Percentiles rank a stretch among this genome's conserved stretches.
Evolutionary conservation across 2,329 filamentous ascomycete species (phyloP).

Genomic region (Monosporascus sp.): DNA sequence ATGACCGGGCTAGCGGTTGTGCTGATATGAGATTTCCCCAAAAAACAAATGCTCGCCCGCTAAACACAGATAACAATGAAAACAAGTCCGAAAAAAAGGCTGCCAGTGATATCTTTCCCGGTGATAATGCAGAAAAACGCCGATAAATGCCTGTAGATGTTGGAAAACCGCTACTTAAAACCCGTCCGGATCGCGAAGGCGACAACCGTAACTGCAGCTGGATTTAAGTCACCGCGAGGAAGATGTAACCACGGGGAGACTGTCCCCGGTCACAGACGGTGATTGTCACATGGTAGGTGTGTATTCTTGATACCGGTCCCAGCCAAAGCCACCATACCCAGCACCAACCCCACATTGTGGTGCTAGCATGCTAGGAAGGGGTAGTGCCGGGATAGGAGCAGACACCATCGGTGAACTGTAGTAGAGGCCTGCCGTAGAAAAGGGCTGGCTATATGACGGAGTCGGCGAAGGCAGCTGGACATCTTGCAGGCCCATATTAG

Average conservation of each 20-base stretch:
- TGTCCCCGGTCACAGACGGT: conserved; percentile 42
- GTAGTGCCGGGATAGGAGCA: conserved; percentile 69
- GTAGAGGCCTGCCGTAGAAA: conserved; percentile 67
- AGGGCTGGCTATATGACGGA: conserved; percentile 74
- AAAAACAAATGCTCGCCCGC: conserved; percentile 36
- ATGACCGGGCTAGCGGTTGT: conserved; percentile 47
- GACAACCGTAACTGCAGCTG: conserved; percentile 19
- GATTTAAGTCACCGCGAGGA: conserved; percentile 25
- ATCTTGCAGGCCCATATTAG: conserved; percentile 69
- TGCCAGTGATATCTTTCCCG: conserved; percentile 22
- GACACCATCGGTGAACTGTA: conserved; percentile 75
- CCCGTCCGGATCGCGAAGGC: conserved; percentile 15
- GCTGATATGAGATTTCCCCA: conserved; percentile 24
- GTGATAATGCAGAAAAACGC: conserved; percentile 32
- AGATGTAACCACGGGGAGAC: conserved; percentile 44
- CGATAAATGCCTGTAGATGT: conserved; percentile 19
- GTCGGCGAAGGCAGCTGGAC: conserved; percentile 73
- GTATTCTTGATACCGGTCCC: conserved; percentile 83
- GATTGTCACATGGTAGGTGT: conserved; percentile 80
- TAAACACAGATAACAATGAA: conserved; percentile 26
- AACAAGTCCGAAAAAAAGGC: conserved; percentile 19
- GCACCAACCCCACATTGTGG: conserved; percentile 78
- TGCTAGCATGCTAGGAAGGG: conserved; percentile 81
- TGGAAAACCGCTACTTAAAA: conserved; percentile 18
- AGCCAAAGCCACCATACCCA: conserved; percentile 75